Conservation (phyloP, 1,139 yeast species). For the Saccharomyces pastorianus region DNA sequence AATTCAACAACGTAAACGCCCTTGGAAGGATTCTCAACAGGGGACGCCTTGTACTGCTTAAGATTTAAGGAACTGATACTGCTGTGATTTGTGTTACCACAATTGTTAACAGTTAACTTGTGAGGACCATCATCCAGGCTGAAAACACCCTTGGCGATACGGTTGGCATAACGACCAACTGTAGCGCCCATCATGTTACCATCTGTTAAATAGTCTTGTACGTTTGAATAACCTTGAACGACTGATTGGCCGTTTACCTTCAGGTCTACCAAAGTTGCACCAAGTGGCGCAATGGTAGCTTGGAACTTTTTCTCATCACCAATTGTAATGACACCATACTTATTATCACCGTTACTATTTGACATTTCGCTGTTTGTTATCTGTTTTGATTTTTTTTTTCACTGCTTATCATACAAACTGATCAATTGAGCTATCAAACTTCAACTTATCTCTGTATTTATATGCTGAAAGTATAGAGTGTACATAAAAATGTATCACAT, state of each 20-base stretch:
- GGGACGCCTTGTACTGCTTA: constrained; percentile 41
- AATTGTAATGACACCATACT: constrained; percentile 33
- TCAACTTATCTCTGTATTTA: not conserved
- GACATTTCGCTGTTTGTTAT: not conserved
- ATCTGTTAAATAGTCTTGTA: constrained; percentile 33
- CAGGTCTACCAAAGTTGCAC: constrained; percentile 40
- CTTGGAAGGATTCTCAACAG: constrained; percentile 31
- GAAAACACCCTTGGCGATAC: constrained; percentile 43
- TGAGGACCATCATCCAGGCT: constrained; percentile 36
- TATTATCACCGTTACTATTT: constrained; percentile 14
- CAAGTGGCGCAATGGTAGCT: not conserved
- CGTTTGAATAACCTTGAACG: constrained; percentile 31
- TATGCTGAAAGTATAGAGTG: not conserved
- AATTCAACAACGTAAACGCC: constrained; percentile 34
- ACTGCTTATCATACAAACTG: not conserved
- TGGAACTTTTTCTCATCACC: not conserved
- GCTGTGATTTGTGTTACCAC: constrained; percentile 41
- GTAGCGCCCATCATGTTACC: constrained; percentile 54
- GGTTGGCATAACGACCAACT: constrained; percentile 56
- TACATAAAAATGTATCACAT: not conserved
- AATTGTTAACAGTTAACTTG: constrained; percentile 36
- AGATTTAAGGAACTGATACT: constrained; percentile 47
- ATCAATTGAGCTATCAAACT: not conserved
- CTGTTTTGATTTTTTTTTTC: not conserved
- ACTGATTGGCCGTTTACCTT: constrained; percentile 33